Evolutionary conservation across 73 alveolate species (phyloP), one percentile per base, ranked within the genome.

Genomic region (Paramecium octaurelia): DNA sequence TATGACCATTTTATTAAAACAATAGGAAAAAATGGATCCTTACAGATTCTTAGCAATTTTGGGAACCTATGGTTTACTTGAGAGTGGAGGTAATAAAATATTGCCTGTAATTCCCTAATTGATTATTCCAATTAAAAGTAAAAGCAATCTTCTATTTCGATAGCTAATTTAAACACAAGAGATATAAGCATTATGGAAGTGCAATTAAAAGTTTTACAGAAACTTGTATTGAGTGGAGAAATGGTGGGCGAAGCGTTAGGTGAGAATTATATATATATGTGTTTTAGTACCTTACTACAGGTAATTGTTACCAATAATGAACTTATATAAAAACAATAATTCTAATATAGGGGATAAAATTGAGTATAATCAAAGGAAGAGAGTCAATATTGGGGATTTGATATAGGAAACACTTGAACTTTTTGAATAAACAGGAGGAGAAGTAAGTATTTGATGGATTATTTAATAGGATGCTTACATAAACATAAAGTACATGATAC

Each of bases 401-500:
- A 97, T 98, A 69, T 98, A 98, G 84, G 98, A 98, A 94, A 98
- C 99, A 21, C 94, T 98, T 23, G 99, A 98, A 86, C 77, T 97
- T 86, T 96, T 98, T 95, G 99, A 98, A 93, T 95, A 94, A 85
- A 96, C 97, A 77, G 99, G 99, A 31, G 99, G 99, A 71, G 99
- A 98, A 73, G 95, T 92, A 75, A 31, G 16, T 24, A 6, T 48
- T 34, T 85, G 31, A 18, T 54, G 31, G 18, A 48, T 54, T 18
- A 12, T 75, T 6, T 6, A 35, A 11, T 93, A 94, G 96, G 99
- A 99, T 94, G 99, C 99, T 68, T 99, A 98, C 95, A 99, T 99
- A 96, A 99, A 99, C 96, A 99, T 99, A 96, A 99, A 99, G 97
- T 99, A 99, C 96, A 99, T 99, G 99, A 98, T 99, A 88, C 99